Base-by-base conservation (phyloP, 371 early-diverging fungal genomes). In the Phascolomyces articulosus region DNA sequence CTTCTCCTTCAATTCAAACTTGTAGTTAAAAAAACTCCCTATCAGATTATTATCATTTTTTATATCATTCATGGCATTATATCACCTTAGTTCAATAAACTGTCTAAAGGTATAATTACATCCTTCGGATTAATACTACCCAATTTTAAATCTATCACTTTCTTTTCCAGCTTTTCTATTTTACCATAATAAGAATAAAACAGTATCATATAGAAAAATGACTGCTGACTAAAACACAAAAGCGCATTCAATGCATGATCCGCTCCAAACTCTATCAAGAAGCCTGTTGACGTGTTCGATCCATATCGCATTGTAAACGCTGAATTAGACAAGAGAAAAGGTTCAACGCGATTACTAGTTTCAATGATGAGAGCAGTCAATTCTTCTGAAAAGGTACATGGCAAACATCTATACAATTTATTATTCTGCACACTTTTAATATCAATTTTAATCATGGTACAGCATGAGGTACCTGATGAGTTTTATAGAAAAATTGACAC, bases 381-480 rank as follows among this genome's bases (percentile, higher is more conserved):
- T 44, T 44, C 44, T 13, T 44, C 0, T 44, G 44, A 44, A 44
- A 44, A 7, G 44, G 8, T 44, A 44, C 44, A 44, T 44, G 44
- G 16, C 44, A 44, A 44, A 16, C 16, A 16, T 44, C 16, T 44
- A 44, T 44, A 44, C 44, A 44, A 6, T 44, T 44, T 44, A 44
- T 44, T 44, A 44, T 44, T 44, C 44, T 44, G 44, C 44, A 44
- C 44, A 44, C 44, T 44, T 44, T 16, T 44, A 44, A 13, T 44
- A 44, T 6, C 44, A 7, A 44, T 13, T 44, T 44, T 44, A 13
- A 44, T 44, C 16, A 44, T 44, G 1, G 44, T n/a, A 44, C 44
- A 44, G 44, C 44, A 44, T 44, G 44, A 44, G 44, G 44, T 44
- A 44, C n/a, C 16, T 44, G 44, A 44, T 44, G 44, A 44, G 44